A percentile compares a stretch with the other conserved stretches of the same genome.
phyloP scores from a whole-genome alignment of 2,329 filamentous ascomycete genomes.

The Pseudogymnoascus sp. region DNA sequence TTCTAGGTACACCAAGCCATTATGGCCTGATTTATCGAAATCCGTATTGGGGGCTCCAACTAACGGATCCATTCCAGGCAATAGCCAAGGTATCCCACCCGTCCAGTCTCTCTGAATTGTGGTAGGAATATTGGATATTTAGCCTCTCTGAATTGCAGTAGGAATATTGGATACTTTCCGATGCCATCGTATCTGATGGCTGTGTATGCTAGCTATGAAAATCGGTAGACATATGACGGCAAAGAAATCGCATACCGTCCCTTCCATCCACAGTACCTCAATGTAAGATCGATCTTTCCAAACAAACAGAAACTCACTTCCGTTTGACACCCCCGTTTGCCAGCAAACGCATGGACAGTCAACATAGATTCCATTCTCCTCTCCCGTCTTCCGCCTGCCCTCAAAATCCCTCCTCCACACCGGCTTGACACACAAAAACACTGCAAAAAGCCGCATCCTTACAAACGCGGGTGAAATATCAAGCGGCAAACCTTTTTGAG shows the following conservation, averaged over 20 bases:
- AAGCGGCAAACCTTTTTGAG: not conserved
- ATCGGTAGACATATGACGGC: no score
- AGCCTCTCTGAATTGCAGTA: no score
- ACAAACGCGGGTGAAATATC: not conserved
- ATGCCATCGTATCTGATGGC: no score
- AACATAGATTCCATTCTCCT: no score
- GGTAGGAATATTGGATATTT: no score
- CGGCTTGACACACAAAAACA: no score
- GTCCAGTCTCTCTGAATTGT: no score
- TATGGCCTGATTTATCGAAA: slow-evolving; percentile 17
- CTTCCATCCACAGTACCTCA: not conserved
- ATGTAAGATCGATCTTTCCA: not conserved
- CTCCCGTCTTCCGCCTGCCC: not conserved
- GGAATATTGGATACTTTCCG: no score
- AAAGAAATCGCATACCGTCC: not conserved
- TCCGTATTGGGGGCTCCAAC: slow-evolving; percentile 24
- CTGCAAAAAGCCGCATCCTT: no score
- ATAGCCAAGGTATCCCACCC: slow-evolving; percentile 17
- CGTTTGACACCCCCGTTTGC: no score
- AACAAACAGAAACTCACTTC: not conserved
- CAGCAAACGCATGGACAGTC: no score
- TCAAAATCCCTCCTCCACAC: not conserved
- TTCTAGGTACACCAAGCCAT: not conserved
- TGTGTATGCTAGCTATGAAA: no score
- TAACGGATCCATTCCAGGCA: slow-evolving; percentile 19